Evolutionary conservation across 2,329 filamentous ascomycete genomes (phyloP).

Genomic region (Zymoseptoria passerinii): DNA sequence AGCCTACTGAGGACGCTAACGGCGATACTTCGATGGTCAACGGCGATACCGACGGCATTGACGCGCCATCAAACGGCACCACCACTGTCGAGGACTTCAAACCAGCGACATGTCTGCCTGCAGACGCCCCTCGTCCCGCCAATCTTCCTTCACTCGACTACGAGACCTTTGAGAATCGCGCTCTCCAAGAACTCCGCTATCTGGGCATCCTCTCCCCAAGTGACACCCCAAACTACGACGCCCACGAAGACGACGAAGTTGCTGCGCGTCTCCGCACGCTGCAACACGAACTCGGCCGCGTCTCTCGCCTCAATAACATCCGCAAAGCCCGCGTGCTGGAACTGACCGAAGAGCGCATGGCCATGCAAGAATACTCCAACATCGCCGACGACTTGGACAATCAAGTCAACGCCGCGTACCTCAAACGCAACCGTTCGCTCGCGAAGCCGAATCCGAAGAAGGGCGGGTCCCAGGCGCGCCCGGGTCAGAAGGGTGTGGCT

Average conservation of each 20-base stretch:
- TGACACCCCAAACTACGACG: conserved; percentile 68
- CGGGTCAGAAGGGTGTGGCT: conserved; percentile 61
- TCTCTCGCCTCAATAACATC: conserved; percentile 81
- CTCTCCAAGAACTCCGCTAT: conserved; percentile 83
- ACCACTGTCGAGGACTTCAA: conserved; percentile 29
- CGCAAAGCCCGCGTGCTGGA: conserved; percentile 81
- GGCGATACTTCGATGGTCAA: conserved; percentile 37
- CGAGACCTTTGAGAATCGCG: conserved; percentile 75
- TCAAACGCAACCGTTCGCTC: conserved; percentile 84
- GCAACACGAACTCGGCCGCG: conserved; percentile 71
- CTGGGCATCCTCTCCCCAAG: conserved; percentile 69
- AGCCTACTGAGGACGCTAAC: conserved; percentile 39
- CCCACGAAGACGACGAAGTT: conserved; percentile 88
- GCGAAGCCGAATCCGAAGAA: conserved; percentile 81
- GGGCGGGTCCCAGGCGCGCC: conserved; percentile 43
- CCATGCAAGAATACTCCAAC: conserved; percentile 91
- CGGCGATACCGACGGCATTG: conserved; percentile 36
- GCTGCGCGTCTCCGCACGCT: conserved; percentile 79
- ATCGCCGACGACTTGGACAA: conserved; percentile 94
- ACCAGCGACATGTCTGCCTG: conserved; percentile 65
- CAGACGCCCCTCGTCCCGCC: conserved; percentile 30
- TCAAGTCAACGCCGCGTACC: conserved; percentile 89
- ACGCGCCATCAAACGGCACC: conserved; percentile 29
- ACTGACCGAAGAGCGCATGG: conserved; percentile 84
- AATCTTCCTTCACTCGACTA: conserved; percentile 61